phyloP scores from a whole-genome alignment of 2,329 filamentous ascomycete species.

The Dactylonectria macrodidyma region DNA sequence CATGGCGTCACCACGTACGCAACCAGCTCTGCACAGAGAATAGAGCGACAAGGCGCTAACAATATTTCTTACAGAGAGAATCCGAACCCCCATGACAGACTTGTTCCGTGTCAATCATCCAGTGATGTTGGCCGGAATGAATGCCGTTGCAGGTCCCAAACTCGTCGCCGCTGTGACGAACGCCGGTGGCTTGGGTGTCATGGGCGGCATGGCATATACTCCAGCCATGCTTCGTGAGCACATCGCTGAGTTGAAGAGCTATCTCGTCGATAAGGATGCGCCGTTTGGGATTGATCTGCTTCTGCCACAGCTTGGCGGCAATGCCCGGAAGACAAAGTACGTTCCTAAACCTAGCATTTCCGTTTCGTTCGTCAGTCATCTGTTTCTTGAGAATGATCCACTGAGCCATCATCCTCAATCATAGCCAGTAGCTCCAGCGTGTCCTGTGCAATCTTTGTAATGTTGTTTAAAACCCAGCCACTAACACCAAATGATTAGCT shows the following conservation, averaged over 20 bases:
- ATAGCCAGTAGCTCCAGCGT: not conserved
- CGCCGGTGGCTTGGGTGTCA: slow-evolving; percentile 94
- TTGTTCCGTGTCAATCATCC: slow-evolving; percentile 98
- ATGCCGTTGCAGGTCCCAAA: slow-evolving; percentile 96
- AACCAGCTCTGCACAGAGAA: slow-evolving; percentile 4
- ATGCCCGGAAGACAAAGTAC: slow-evolving; percentile 92
- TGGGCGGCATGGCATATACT: slow-evolving; percentile 95
- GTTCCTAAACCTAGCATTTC: slow-evolving; percentile 38
- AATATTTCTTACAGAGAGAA: slow-evolving; percentile 58
- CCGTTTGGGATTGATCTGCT: slow-evolving; percentile 96
- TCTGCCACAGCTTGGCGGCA: slow-evolving; percentile 94
- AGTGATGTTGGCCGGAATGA: slow-evolving; percentile 97
- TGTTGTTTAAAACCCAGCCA: not conserved
- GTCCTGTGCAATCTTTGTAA: not conserved
- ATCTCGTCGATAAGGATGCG: slow-evolving; percentile 89
- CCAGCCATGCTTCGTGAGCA: slow-evolving; percentile 97
- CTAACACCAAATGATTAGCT: slow-evolving; percentile 69
- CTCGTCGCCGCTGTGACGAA: slow-evolving; percentile 97
- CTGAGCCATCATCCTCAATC: not conserved
- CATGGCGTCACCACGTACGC: slow-evolving; percentile 85
- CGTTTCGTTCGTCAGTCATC: not conserved
- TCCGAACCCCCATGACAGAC: slow-evolving; percentile 93
- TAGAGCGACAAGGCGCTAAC: slow-evolving; percentile 26
- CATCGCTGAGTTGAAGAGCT: slow-evolving; percentile 93
- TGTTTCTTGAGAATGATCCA: not conserved